Base-by-base conservation (phyloP, 371 early-diverging fungal genomes). In the Mucor velutinosus region DNA sequence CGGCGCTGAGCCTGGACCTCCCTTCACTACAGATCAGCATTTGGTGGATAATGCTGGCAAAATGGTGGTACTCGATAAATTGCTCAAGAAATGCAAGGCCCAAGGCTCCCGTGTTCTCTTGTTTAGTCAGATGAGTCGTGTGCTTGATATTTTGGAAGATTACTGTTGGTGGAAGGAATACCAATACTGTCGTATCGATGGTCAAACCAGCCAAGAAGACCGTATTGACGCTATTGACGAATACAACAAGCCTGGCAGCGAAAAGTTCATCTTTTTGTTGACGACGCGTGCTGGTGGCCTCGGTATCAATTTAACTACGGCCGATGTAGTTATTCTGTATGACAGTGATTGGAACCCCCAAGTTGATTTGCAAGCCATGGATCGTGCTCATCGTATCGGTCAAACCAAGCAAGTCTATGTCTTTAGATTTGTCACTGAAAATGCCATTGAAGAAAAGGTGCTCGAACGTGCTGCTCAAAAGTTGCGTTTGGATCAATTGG, bases 311-410 rank as follows among this genome's bases (percentile, higher is more conserved):
- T 83, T 99, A 74, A 95, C 97, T 0, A 93, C 95, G 2, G 99
- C 99, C 12, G 98, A 99, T 79, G 94, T 91, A 33, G 99, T 99
- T 43, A 87, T 99, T 58, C 87, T 99, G 66, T 99, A 95, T 74
- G 99, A 99, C 78, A 95, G 93, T 73, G 99, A 99, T 78, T 99
- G 99, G 99, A 98, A 98, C 74, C 99, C 99, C 21, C 97, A 97
- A 82, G 96, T 93, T 17, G 99, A 98, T 83, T 78, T 97, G 27
- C 98, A 98, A 82, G 98, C 97, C 10, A 86, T 89, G 83, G 99
- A 99, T 79, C 93, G 99, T 66, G 99, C 99, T 10, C 99, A 99
- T 85, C 94, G 99, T 79, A 98, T 99, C 63, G 99, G 99, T 4
- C 99, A 99, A 76, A 98, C 91, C 49, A 98, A 98, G 76, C 97